These are phyloP conservation scores for Sporothrix protearum DNA, from an alignment of 2,329 filamentous ascomycete species.

Conservation along the genomic window DNA sequence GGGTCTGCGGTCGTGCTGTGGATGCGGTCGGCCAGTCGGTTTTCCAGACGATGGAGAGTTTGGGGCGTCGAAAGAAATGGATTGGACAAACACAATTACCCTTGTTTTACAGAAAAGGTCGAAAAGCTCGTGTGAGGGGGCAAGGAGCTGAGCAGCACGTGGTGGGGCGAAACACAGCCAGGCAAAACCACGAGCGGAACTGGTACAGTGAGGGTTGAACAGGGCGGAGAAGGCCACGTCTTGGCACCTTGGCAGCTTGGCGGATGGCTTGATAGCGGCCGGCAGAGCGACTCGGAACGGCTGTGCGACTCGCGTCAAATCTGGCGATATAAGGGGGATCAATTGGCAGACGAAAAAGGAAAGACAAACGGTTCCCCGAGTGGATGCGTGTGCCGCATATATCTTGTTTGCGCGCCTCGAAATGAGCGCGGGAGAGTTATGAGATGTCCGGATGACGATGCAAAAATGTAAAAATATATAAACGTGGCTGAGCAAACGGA, in stretches of 20 bases:
- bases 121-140: constrained; percentile 1
- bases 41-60: background rate
- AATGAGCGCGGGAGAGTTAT: background rate
- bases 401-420: background rate
- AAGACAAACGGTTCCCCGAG: background rate
- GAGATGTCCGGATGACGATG: background rate
- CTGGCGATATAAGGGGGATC: background rate
- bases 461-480: background rate
- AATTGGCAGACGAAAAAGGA: background rate
- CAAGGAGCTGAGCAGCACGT: constrained; percentile 21
- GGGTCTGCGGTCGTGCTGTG: background rate
- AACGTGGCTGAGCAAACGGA: background rate
- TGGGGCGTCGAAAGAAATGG: background rate
- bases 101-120: background rate
- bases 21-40: background rate
- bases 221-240: constrained; percentile 22
- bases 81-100: background rate
- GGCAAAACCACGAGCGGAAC: constrained; percentile 15
- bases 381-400: too few species aligned
- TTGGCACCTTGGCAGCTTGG: constrained; percentile 27
- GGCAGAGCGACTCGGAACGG: background rate
- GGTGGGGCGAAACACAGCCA: constrained; percentile 19
- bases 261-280: constrained; percentile 16
- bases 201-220: constrained; percentile 15
- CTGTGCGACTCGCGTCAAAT: background rate